Percentiles rank a stretch among this genome's conserved stretches.
These are phyloP conservation scores for Penicillium steckii DNA, from an alignment of 495 filamentous ascomycete genomes.

Conservation along the genomic window DNA sequence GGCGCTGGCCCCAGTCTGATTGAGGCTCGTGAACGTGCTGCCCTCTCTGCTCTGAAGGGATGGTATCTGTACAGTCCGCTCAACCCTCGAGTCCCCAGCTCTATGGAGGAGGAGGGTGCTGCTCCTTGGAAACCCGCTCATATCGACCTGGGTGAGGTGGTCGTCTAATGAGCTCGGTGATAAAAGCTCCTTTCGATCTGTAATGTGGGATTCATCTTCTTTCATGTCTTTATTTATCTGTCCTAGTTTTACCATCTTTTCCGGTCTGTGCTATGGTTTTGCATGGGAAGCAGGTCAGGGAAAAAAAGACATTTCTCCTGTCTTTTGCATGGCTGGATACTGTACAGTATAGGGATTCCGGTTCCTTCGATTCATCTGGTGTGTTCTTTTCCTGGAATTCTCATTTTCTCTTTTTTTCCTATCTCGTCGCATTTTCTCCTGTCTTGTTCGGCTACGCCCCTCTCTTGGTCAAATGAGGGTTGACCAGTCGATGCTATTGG, in stretches of 20 bases:
- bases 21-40: constrained; percentile 73
- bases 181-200: constrained; percentile 7
- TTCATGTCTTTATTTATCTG: constrained; percentile 23
- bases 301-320: constrained; percentile 24
- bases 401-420: constrained; percentile 14
- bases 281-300: constrained; percentile 26
- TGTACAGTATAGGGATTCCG: constrained; percentile 46
- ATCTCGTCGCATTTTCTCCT: constrained; percentile 6
- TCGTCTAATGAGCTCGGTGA: constrained; percentile 53
- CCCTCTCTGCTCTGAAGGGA: constrained; percentile 78
- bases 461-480: constrained; percentile 15
- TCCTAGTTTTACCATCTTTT: constrained; percentile 19
- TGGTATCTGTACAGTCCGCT: constrained; percentile 95
- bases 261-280: constrained; percentile 27
- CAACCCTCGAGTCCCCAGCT: constrained; percentile 71
- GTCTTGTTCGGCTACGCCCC: constrained; percentile 15
- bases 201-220: constrained; percentile 24
- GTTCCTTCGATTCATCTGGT: constrained; percentile 38
- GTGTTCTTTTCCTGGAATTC: constrained; percentile 29
- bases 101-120: constrained; percentile 66
- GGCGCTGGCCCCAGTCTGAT: constrained; percentile 71
- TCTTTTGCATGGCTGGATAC: constrained; percentile 36
- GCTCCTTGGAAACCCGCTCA: constrained; percentile 75
- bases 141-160: constrained; percentile 87
- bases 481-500: constrained; percentile 2